phyloP scores from a whole-genome alignment of 345 rosid species.

The Syzygium grande region DNA sequence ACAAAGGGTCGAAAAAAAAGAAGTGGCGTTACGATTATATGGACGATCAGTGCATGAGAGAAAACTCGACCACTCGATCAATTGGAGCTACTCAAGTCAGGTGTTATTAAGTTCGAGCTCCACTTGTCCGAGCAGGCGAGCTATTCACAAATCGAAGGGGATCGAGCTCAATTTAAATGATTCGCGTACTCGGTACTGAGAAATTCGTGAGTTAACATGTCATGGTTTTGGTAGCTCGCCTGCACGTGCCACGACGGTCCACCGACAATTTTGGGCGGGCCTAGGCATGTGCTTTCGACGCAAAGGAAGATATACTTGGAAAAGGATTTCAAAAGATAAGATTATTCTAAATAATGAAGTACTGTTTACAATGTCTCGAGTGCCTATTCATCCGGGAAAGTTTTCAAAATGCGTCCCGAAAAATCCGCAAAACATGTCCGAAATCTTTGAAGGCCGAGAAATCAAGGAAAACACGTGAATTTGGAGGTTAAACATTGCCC shows the following conservation, averaged over 20 bases:
- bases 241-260: background rate
- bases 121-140: background rate
- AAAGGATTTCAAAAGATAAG: no score
- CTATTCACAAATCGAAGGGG: background rate
- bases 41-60: background rate
- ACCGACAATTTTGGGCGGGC: rapidly evolving
- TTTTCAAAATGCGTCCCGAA: no score
- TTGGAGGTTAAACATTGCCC: no score
- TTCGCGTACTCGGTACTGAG: background rate
- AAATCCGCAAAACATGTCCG: no score
- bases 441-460: no score
- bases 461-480: no score
- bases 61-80: background rate
- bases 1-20: rapidly evolving
- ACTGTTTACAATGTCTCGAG: no score
- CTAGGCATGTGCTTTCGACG: background rate
- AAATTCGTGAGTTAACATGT: background rate
- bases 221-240: background rate
- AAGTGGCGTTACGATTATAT: background rate
- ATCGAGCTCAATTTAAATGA: background rate
- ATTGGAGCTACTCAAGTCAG: rapidly evolving
- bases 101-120: background rate
- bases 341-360: no score
- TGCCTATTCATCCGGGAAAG: no score
- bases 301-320: no score